Conservation (phyloP, 805 yeast genomes). For the Alloascoidea africana region DNA sequence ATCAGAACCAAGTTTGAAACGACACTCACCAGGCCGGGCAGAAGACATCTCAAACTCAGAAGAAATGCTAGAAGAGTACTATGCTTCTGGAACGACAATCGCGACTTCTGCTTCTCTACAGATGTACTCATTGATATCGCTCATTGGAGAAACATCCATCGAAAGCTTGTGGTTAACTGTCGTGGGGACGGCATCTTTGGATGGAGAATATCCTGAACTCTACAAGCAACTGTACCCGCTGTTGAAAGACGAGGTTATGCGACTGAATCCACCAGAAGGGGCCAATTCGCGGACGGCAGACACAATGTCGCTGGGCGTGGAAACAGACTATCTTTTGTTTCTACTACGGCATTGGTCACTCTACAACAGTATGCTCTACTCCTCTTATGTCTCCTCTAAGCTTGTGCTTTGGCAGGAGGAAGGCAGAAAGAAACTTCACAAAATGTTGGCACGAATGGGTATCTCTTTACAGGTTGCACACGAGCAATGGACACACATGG, state of each 20-base stretch:
- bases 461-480: slow-evolving; percentile 77
- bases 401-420: slow-evolving; percentile 82
- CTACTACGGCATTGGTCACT: slow-evolving; percentile 85
- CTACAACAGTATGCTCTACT: slow-evolving; percentile 80
- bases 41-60: slow-evolving; percentile 30
- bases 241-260: slow-evolving; percentile 65
- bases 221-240: slow-evolving; percentile 62
- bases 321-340: slow-evolving; percentile 76
- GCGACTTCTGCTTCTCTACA: slow-evolving; percentile 65
- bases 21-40: slow-evolving; percentile 24
- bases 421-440: slow-evolving; percentile 75
- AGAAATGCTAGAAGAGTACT: slow-evolving; percentile 53
- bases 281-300: slow-evolving; percentile 9
- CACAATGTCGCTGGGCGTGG: slow-evolving; percentile 36
- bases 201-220: slow-evolving; percentile 55
- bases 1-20: slow-evolving; percentile 10
- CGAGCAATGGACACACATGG: slow-evolving; percentile 88
- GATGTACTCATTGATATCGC: slow-evolving; percentile 62
- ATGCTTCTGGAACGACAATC: slow-evolving; percentile 69
- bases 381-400: slow-evolving; percentile 84
- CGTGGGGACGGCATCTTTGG: slow-evolving; percentile 76
- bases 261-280: slow-evolving; percentile 31
- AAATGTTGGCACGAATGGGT: slow-evolving; percentile 94
- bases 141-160: slow-evolving; percentile 67
- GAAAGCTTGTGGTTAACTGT: slow-evolving; percentile 73